Percentiles rank a stretch among this genome's conserved stretches.
Evolutionary conservation across 257 asterid genomes (phyloP).

Genomic region (Solanum infundibuliforme): DNA sequence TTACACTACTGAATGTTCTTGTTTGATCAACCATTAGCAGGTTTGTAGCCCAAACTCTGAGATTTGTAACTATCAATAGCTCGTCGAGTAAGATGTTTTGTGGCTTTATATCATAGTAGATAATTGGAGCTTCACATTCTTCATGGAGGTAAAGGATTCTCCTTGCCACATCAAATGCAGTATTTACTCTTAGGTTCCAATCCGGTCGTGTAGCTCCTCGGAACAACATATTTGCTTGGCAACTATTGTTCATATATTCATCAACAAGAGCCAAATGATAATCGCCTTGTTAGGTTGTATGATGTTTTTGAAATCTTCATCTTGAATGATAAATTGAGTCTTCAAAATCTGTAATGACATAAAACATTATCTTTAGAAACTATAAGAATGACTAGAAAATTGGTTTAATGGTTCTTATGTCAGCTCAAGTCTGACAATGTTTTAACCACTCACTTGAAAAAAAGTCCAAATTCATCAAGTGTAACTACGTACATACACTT

Average conservation of each 20-base stretch:
- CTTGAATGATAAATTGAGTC: no score
- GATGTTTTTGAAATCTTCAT: no score
- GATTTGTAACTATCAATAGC: slow-evolving; percentile 1
- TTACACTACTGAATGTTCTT: slow-evolving; percentile 4
- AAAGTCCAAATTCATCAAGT: no score
- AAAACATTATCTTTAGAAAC: no score
- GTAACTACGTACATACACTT: no score
- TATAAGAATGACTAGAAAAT: no score
- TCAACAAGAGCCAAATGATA: slow-evolving; percentile 1
- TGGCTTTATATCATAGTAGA: slow-evolving; percentile 15
- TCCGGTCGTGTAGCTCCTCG: neutral
- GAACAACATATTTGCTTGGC: slow-evolving; percentile 3
- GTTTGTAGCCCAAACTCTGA: slow-evolving; percentile 12
- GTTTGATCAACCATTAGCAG: slow-evolving; percentile 20
- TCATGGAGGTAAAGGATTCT: slow-evolving; percentile 18
- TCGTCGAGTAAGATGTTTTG: slow-evolving; percentile 11
- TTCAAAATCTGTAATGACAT: no score
- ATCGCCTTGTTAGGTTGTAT: no score
- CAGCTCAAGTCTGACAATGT: no score
- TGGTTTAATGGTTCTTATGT: no score
- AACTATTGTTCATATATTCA: slow-evolving; percentile 19
- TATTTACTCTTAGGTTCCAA: slow-evolving; percentile 6
- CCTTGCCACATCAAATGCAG: slow-evolving; percentile 11
- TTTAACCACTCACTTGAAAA: no score
- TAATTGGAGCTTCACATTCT: slow-evolving; percentile 16